Evolutionary conservation across 2,329 filamentous ascomycete genomes (phyloP), one percentile per base, ranked within the genome.

Genomic region (Aspergillus sp.): DNA sequence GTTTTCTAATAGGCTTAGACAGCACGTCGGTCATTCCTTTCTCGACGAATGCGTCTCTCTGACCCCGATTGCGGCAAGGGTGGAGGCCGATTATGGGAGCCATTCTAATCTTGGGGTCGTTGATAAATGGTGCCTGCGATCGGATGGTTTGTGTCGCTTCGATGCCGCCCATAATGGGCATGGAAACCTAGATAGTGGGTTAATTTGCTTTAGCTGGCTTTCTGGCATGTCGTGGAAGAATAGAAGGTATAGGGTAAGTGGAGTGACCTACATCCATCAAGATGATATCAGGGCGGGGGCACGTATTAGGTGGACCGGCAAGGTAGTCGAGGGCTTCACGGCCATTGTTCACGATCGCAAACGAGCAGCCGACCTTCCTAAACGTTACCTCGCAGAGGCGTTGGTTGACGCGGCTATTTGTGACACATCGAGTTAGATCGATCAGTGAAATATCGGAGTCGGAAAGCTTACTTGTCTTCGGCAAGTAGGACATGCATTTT

Each of bases 401-500:
- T 9, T 47, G 45, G 18, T 20, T 24, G 18, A 47, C 45, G 10
- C 11, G 9, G 39, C 10, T 39, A 16, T 42, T 36, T 42, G 5
- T 7, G 4, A 7, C 4, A 18, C 32, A 12, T 1, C 4, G 10
- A 11, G 12, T 47, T 24, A 24, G 18, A 3, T 5, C 7, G 20
- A 47, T 22, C 20, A 22, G n/a, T 47, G 18, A 42, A 10, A 36
- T 16, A 16, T 3, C 4, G 11, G 2, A 14, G 3, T 16, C 14
- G 16, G 16, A 16, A 42, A 7, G 12, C 49, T 49, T 42, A 59
- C 57, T 59, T 59, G n/a, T 56, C 57, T 32, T 59, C 57, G 1
- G 54, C 57, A 9, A 59, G 9, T 7, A 59, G 31, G 22, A 59
- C 42, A 26, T 59, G 57, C 57, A 59, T 59, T 39, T 12, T 59